Conservation (phyloP, 2,329 filamentous ascomycete genomes). For the Penicillium psychrosexuale region DNA sequence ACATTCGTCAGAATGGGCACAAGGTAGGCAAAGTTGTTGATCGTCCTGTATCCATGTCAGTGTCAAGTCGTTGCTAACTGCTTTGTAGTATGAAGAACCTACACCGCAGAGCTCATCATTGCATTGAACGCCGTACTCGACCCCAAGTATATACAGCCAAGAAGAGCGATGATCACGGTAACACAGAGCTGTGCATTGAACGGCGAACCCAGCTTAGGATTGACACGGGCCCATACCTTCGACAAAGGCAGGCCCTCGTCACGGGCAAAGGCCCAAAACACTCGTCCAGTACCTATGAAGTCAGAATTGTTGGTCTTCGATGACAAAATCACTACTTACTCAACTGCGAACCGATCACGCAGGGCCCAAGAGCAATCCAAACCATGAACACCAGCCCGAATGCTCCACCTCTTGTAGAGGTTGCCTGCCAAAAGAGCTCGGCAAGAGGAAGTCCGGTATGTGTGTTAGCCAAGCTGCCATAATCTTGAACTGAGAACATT, state of each 20-base stretch:
- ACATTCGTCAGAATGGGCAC: slow-evolving; percentile 49
- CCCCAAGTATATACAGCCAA: slow-evolving; percentile 66
- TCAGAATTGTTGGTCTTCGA: slow-evolving; percentile 10
- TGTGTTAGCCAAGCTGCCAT: slow-evolving; percentile 40
- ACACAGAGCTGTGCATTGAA: slow-evolving; percentile 57
- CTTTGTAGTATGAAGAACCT: not conserved
- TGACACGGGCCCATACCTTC: slow-evolving; percentile 42
- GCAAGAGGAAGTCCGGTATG: slow-evolving; percentile 58
- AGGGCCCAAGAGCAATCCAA: slow-evolving; percentile 34
- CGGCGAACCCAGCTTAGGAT: slow-evolving; percentile 42
- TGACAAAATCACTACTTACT: slow-evolving; percentile 35
- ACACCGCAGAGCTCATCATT: slow-evolving; percentile 30
- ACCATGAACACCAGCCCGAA: slow-evolving; percentile 49
- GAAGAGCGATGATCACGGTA: slow-evolving; percentile 50
- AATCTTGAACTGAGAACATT: slow-evolving; percentile 53
- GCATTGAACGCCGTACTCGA: slow-evolving; percentile 65
- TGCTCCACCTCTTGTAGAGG: slow-evolving; percentile 50
- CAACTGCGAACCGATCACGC: slow-evolving; percentile 34
- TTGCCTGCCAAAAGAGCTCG: slow-evolving; percentile 61
- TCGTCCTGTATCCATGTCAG: slow-evolving; percentile 33
- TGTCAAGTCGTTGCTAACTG: not conserved
- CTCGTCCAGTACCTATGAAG: slow-evolving; percentile 48
- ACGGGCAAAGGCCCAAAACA: slow-evolving; percentile 59
- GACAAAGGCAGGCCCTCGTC: slow-evolving; percentile 46
- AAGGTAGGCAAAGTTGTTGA: slow-evolving; percentile 48